phyloP scores from a whole-genome alignment of 2,329 filamentous ascomycete genomes.

The Fusarium sp. region DNA sequence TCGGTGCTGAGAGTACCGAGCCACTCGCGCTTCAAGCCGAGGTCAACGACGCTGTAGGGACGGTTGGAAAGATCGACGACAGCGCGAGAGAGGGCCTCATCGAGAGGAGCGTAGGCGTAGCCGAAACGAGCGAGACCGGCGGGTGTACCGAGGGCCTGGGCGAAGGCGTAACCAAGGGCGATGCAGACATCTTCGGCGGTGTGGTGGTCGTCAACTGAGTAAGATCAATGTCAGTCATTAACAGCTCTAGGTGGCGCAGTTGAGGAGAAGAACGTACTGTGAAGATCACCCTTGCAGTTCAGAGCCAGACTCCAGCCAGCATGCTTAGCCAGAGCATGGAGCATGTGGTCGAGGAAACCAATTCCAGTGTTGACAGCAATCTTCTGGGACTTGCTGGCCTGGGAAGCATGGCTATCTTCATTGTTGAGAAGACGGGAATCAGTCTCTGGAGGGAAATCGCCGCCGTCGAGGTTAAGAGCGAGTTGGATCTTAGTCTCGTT shows the following conservation, averaged over 20 bases:
- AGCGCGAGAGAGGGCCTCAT: constrained; percentile 92
- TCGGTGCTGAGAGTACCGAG: constrained; percentile 93
- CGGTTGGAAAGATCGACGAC: constrained; percentile 96
- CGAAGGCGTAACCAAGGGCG: constrained; percentile 87
- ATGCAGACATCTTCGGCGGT: constrained; percentile 96
- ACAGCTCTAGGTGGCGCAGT: neutral
- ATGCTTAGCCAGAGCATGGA: constrained; percentile 96
- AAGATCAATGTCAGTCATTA: constrained; percentile 26
- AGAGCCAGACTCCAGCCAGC: constrained; percentile 91
- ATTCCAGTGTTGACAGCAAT: constrained; percentile 94
- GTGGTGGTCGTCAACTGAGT: constrained; percentile 94
- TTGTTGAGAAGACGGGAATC: constrained; percentile 64
- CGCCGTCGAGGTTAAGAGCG: constrained; percentile 92
- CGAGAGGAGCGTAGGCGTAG: constrained; percentile 89
- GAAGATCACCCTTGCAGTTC: constrained; percentile 86
- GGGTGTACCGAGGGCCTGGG: constrained; percentile 78
- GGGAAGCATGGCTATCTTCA: constrained; percentile 78
- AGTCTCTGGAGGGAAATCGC: constrained; percentile 74
- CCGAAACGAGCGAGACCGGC: constrained; percentile 91
- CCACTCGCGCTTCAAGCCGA: constrained; percentile 89
- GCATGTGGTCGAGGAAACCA: constrained; percentile 98
- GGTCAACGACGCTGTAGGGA: constrained; percentile 83
- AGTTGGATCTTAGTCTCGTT: constrained; percentile 98
- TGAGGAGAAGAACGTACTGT: constrained; percentile 73
- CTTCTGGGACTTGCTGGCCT: constrained; percentile 83